Percentiles rank a stretch among this genome's conserved stretches.
Evolutionary conservation across 441 rosid genomes (phyloP).

Genomic region (Melastoma candidum): DNA sequence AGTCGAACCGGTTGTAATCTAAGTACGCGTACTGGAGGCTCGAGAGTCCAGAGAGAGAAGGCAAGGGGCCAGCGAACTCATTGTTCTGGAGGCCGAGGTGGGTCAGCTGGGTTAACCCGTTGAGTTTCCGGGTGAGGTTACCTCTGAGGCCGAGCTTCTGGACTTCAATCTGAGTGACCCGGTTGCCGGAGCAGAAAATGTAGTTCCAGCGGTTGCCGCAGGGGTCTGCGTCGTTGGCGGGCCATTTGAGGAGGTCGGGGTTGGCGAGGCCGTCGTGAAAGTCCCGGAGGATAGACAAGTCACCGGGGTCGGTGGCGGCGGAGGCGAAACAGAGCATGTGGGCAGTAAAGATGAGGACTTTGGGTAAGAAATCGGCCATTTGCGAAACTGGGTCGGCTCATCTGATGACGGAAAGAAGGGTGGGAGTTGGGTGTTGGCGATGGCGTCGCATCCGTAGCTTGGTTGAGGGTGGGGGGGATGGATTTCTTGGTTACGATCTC

Average conservation of each 20-base stretch:
- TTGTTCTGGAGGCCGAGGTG: conserved; percentile 53
- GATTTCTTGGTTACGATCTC: no score
- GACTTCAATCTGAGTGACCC: conserved; percentile 62
- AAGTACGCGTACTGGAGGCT: conserved; percentile 35
- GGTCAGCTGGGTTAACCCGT: conserved; percentile 39
- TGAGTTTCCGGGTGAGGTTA: conserved; percentile 43
- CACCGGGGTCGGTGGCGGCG: conserved; percentile 37
- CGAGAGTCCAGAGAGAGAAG: conserved; percentile 45
- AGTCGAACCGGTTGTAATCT: conserved; percentile 48
- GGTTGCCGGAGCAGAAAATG: conserved; percentile 32
- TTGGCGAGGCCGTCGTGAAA: conserved; percentile 52
- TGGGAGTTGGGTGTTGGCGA: no score
- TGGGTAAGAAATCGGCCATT: no score
- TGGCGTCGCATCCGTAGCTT: no score
- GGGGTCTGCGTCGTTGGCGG: conserved; percentile 45
- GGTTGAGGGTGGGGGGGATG: no score
- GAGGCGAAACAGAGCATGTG: conserved; percentile 9
- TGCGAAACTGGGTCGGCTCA: no score
- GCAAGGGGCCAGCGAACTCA: conserved; percentile 45
- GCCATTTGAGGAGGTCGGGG: conserved; percentile 62
- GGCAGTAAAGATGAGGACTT: no score
- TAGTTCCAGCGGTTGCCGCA: conserved; percentile 57
- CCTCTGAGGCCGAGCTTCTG: conserved; percentile 48
- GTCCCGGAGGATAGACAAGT: conserved; percentile 41
- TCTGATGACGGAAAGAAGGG: no score